These are phyloP conservation scores for Brassica nigra DNA, from an alignment of 345 rosid genomes.

Conservation along the genomic window DNA sequence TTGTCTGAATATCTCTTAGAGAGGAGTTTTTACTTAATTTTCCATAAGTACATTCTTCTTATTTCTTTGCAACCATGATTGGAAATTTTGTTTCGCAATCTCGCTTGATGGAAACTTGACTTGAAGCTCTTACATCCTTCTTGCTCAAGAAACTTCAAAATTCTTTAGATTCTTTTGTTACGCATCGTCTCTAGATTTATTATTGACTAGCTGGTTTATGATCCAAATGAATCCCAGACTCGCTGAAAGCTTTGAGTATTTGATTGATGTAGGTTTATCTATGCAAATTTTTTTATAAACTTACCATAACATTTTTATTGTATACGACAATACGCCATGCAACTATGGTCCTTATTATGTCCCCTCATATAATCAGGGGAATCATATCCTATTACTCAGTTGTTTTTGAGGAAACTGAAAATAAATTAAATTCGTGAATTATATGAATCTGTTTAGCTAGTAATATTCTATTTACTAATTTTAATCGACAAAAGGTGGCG, in stretches of 20 bases:
- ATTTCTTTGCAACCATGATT: not conserved
- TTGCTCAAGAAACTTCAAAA: not conserved
- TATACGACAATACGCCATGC: not conserved
- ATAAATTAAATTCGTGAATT: not conserved
- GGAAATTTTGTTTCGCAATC: not conserved
- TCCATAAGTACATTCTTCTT: not conserved
- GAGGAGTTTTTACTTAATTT: not conserved
- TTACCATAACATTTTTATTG: not conserved
- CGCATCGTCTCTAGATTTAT: not conserved
- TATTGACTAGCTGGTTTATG: not conserved
- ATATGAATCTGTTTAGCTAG: not conserved
- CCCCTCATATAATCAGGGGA: not conserved
- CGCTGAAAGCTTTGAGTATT: not conserved
- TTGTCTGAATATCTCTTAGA: not conserved
- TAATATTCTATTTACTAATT: not conserved
- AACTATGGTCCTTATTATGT: not conserved
- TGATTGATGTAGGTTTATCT: not conserved
- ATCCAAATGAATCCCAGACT: not conserved
- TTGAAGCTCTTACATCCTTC: not conserved
- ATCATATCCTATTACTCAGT: not conserved
- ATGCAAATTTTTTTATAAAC: not conserved
- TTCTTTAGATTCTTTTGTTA: not conserved
- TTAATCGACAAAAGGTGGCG: constrained; percentile 11
- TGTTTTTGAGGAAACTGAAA: not conserved
- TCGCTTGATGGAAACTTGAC: not conserved